Evolutionary conservation across 2,329 filamentous ascomycete genomes (phyloP), one percentile per base, ranked within the genome.

Genomic region (Tolypocladium cylindrosporum): DNA sequence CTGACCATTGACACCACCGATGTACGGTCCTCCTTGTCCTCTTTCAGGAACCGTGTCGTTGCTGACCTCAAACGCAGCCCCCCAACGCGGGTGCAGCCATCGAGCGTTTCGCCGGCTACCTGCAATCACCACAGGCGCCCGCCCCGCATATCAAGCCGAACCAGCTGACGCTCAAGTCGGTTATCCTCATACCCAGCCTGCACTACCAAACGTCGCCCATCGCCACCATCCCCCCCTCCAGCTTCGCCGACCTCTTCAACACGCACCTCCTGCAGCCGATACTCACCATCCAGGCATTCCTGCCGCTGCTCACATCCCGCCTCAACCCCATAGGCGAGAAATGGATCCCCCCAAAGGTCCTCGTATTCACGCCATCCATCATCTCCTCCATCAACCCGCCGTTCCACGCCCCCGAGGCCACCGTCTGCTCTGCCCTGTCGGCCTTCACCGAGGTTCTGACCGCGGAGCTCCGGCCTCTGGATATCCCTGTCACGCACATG

Each of bases 251-350:
- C 68, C 87, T 91, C 40, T 85, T 97, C 71, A 96, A 97, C 72
- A 93, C 91, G 19, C 92, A 96, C 67, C 82, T 99, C 14, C 81
- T 97, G 57, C 89, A 91, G 58, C 93, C 93, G 1, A 91, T 97
- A 63, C 82, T 96, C 56, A 91, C 89, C 6, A 87, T 92, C 43
- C 92, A 97, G 74, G 83, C 90, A 56, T 94, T 97, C 75, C 79
- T 97, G n/a, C 89, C 89, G 0, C 83, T 92, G 37, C 79, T 92
- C 56, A 88, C 83, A 4, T 78, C 79, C 13, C 79, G 84, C 56
- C 80, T 87, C 56, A 78, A 74, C 68, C 80, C 76, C 55, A 78
- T 76, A 55, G 73, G 74, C 56, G 75, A 79, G 62, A 72, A 81
- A 75, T 71, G 74, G 69, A 65, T 76, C 66, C 83, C 78, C 67